phyloP scores from a whole-genome alignment of 306 rosid genomes.

The Hippophae tibetana region DNA sequence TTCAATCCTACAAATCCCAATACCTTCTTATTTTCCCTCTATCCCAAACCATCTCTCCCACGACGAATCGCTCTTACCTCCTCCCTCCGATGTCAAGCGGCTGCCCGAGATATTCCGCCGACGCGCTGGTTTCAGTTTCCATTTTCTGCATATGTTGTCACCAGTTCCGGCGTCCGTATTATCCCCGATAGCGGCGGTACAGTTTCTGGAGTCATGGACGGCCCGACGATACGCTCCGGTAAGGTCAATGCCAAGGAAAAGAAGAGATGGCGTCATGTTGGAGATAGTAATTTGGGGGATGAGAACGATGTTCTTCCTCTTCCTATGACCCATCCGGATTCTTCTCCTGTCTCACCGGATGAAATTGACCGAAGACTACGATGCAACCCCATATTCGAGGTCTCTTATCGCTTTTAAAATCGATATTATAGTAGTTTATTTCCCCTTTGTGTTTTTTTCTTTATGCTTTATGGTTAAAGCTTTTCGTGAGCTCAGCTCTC shows the following conservation, averaged over 20 bases:
- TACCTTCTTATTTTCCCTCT: constrained; percentile 29
- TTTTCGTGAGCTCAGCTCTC: background rate
- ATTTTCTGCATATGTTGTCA: constrained; percentile 25
- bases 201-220: constrained; percentile 10
- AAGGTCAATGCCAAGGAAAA: constrained; percentile 62
- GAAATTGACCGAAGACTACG: constrained; percentile 67
- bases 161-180: constrained; percentile 33
- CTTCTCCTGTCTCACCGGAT: constrained; percentile 58
- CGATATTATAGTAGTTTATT: no score
- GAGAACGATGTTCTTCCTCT: constrained; percentile 68
- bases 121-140: constrained; percentile 44
- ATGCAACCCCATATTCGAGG: constrained; percentile 68
- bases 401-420: constrained; percentile 3
- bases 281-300: constrained; percentile 69
- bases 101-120: constrained; percentile 37
- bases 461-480: background rate
- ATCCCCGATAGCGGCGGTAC: constrained; percentile 39
- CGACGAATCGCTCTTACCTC: constrained; percentile 3
- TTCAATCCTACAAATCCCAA: constrained; percentile 25
- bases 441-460: background rate
- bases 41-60: constrained; percentile 5
- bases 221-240: constrained; percentile 24
- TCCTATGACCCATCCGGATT: constrained; percentile 77
- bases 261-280: constrained; percentile 54
- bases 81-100: constrained; percentile 39